These are phyloP conservation scores for Scutellaria minor DNA, from an alignment of 257 asterid genomes.

Conservation along the genomic window DNA sequence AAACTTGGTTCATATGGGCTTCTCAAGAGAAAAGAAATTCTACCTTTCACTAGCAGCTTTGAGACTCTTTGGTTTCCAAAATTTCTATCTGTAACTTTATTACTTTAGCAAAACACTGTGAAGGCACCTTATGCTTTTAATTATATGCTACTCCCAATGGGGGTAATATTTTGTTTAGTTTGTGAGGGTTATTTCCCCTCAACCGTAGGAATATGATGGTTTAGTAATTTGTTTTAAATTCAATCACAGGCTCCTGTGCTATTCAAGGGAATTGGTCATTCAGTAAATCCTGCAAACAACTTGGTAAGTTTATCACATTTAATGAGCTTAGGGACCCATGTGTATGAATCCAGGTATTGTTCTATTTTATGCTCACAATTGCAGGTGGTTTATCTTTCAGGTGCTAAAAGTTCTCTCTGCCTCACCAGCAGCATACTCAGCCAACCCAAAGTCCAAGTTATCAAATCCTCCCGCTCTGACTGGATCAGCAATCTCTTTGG, in stretches of 20 bases:
- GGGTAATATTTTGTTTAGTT: neutral
- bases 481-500: constrained; percentile 80
- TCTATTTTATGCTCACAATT: neutral
- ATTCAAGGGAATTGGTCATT: constrained; percentile 86
- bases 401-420: constrained; percentile 77
- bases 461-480: constrained; percentile 71
- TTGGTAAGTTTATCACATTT: constrained; percentile 55
- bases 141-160: neutral
- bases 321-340: neutral
- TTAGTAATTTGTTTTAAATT: constrained; percentile 9
- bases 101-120: neutral
- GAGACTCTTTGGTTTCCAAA: constrained; percentile 9
- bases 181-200: neutral
- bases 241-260: constrained; percentile 77
- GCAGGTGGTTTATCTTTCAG: constrained; percentile 34
- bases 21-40: neutral
- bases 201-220: constrained; percentile 4
- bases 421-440: constrained; percentile 85
- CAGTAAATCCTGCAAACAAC: constrained; percentile 71
- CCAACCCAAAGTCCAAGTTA: constrained; percentile 70
- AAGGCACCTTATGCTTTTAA: constrained; percentile 11
- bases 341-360: neutral
- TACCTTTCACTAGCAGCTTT: constrained; percentile 8
- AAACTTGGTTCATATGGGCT: constrained; percentile 10
- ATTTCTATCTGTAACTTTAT: neutral